These are phyloP conservation scores for Pseudomassariella vexata DNA, from an alignment of 2,329 filamentous ascomycete genomes.

Conservation along the genomic window DNA sequence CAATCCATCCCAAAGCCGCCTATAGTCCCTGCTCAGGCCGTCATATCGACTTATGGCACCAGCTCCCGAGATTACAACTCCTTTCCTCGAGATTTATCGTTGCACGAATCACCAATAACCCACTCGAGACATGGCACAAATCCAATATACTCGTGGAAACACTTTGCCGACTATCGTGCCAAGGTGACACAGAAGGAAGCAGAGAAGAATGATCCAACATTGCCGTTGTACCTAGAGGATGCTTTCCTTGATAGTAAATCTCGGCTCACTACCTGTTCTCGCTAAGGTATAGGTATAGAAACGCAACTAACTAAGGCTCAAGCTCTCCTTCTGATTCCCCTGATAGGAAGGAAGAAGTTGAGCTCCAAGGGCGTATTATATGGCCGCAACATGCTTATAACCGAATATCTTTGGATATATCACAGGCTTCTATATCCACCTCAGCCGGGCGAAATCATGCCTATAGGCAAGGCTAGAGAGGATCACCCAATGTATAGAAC, in stretches of 20 bases:
- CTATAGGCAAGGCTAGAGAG: conserved; percentile 42
- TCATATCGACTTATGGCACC: too few species aligned
- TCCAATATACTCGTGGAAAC: conserved; percentile 54
- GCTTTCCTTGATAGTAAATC: conserved; percentile 62
- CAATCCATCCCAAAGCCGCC: conserved; percentile 34
- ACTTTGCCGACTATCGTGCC: conserved; percentile 60
- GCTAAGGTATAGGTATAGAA: not conserved
- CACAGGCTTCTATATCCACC: conserved; percentile 38
- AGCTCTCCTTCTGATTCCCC: conserved; percentile 60
- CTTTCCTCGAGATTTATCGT: too few species aligned
- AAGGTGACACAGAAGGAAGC: conserved; percentile 57
- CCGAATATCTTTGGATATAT: conserved; percentile 58
- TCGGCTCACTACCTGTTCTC: conserved; percentile 1
- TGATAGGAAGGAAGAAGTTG: conserved; percentile 61
- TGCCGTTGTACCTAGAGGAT: conserved; percentile 58
- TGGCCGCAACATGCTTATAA: conserved; percentile 65
- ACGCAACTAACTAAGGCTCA: conserved; percentile 13
- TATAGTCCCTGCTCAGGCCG: conserved; percentile 44
- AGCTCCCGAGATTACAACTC: too few species aligned
- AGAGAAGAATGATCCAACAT: conserved; percentile 52
- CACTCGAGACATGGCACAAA: too few species aligned
- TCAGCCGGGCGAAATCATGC: conserved; percentile 29
- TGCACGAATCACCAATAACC: too few species aligned
- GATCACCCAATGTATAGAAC: conserved; percentile 27
- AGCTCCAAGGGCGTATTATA: conserved; percentile 57